Evolutionary conservation across 768 basidiomycete genomes (phyloP), one percentile per base, ranked within the genome.

Genomic region (Candolleomyces eurysporus): DNA sequence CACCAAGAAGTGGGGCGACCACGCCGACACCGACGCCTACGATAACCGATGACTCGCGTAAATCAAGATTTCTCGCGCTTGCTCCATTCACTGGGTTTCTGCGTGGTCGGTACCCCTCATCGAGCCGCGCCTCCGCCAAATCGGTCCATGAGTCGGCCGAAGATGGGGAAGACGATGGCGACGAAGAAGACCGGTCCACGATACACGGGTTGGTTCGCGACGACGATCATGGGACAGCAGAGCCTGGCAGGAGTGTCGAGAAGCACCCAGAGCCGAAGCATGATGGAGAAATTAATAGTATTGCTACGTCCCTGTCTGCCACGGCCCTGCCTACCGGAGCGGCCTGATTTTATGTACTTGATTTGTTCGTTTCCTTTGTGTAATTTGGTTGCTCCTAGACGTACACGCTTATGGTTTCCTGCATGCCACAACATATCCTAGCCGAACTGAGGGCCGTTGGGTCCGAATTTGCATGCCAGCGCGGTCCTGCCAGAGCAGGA

Each of bases 1-100:
- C 84, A 26, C 76, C 83, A 19, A 73, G 74, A 2, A 86, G 87
- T 68, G 85, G 88, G 3, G 69, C 80, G 16, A 82, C 79, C 2
- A 89, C 88, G 11, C 88, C 88, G 36, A 56, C 22, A 17, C 54
- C 61, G 3, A 87, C 79, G 13, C 72, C 73, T 48, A 65, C 74
- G 43, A 67, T 72, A 14, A 68, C 63, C n/a, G 78, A 79, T 26
- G 74, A 78, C 45, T 69, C 67, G 53, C 80, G 70, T 69, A 80
- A 73, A 65, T 68, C 71, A 40, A 78, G 77, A 51, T 75, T 85
- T 75, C 81, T 87, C 66, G 84, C 79, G 64, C 80, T 89, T 64
- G 80, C 83, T 52, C 84, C 88, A 5, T 79, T 90, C 43, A 78
- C 88, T 49, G 86, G 83, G 31, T 84, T 90, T 69, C 76, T 87